Evolutionary conservation across 1,284 basidiomycete species (phyloP).

Genomic region (Marasmius tenuissimus): DNA sequence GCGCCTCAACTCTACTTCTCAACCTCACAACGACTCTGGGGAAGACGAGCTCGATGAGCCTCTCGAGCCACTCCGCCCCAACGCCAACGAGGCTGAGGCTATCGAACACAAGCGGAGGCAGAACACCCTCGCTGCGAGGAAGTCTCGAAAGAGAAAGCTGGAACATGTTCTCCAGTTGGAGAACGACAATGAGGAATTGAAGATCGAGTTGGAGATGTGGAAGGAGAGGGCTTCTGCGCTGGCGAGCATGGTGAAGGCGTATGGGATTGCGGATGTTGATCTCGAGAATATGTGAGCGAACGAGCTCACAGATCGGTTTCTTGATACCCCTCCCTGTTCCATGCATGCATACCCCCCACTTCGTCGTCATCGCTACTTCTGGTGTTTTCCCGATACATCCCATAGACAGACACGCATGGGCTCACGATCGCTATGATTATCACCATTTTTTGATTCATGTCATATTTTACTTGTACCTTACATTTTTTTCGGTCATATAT

Average conservation of each 20-base stretch:
- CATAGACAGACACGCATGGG: too few relatives aligned
- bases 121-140: conserved; percentile 79
- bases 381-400: too few relatives aligned
- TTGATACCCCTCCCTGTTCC: too few relatives aligned
- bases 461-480: too few relatives aligned
- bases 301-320: too few relatives aligned
- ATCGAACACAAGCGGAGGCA: conserved; percentile 78
- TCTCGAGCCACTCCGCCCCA: conserved; percentile 28
- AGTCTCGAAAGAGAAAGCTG: conserved; percentile 74
- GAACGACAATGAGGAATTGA: conserved; percentile 45
- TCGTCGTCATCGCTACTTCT: too few relatives aligned
- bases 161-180: conserved; percentile 69
- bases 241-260: conserved; percentile 45
- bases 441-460: too few relatives aligned
- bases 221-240: conserved; percentile 49
- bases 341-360: too few relatives aligned
- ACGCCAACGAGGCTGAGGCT: conserved; percentile 53
- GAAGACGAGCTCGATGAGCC: conserved; percentile 28
- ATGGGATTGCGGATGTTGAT: conserved; percentile 24
- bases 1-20: conserved; percentile 29
- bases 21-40: neutral
- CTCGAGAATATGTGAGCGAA: too few relatives aligned
- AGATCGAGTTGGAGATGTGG: conserved; percentile 56
- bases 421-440: too few relatives aligned
- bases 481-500: too few relatives aligned